Evolutionary conservation across 495 filamentous ascomycete species (phyloP).

Genomic region (Penicillium riverlandense): DNA sequence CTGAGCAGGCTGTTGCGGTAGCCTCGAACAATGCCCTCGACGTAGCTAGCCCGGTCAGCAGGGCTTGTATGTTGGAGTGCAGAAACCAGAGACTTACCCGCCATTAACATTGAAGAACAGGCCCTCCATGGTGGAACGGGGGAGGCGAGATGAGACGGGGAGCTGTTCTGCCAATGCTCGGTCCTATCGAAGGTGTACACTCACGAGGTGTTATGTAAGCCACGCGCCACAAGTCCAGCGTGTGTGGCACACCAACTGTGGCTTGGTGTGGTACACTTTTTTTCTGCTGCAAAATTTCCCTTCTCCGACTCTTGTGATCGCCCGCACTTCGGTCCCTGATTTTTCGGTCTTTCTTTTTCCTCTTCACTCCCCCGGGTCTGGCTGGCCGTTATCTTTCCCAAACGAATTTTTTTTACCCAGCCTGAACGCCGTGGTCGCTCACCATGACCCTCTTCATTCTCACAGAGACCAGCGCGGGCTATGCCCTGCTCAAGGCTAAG

Average conservation of each 20-base stretch:
- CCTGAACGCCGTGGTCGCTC: constrained; percentile 26
- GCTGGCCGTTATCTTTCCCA: background rate
- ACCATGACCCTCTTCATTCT: constrained; percentile 75
- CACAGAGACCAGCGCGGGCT: constrained; percentile 90
- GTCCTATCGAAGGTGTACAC: constrained; percentile 9
- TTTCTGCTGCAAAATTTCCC: constrained; percentile 26
- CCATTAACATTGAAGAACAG: constrained; percentile 94
- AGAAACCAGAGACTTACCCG: constrained; percentile 50
- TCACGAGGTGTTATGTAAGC: constrained; percentile 15
- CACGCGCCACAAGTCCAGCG: constrained; percentile 15
- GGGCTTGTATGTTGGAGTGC: background rate
- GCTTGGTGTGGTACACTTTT: constrained; percentile 25
- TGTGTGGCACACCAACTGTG: constrained; percentile 1
- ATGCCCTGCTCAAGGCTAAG: constrained; percentile 94
- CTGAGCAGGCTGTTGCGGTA: constrained; percentile 94
- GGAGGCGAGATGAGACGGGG: constrained; percentile 6
- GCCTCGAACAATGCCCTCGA: constrained; percentile 93
- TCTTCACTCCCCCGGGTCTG: background rate
- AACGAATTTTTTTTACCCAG: constrained; percentile 7
- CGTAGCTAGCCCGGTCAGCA: constrained; percentile 55
- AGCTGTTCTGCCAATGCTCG: constrained; percentile 10
- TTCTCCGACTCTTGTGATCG: constrained; percentile 20
- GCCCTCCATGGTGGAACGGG: constrained; percentile 66
- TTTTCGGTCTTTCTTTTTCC: constrained; percentile 12
- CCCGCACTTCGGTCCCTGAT: constrained; percentile 15